Conservation (phyloP, 345 rosid genomes). For the Gossypium mustelinum region DNA sequence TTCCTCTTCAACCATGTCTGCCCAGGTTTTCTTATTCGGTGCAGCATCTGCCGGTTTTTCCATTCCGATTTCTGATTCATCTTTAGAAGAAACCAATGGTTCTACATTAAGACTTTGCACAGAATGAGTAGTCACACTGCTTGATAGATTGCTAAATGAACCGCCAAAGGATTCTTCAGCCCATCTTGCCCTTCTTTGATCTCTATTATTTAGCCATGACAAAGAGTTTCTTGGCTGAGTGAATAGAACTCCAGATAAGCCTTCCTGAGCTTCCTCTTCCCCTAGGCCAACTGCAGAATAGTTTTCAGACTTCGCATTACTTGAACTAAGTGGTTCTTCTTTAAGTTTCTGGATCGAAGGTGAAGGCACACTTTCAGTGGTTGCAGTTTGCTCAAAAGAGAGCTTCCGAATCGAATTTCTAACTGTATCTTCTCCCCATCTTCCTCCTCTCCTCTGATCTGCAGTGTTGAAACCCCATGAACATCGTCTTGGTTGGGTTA, state of each 20-base stretch:
- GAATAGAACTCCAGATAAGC: slow-evolving; percentile 21
- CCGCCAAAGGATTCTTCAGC: slow-evolving; percentile 23
- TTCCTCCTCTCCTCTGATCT: slow-evolving; percentile 18
- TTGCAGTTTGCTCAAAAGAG: slow-evolving; percentile 19
- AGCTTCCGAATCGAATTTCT: slow-evolving; percentile 33
- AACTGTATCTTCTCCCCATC: slow-evolving; percentile 26
- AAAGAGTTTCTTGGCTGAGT: slow-evolving; percentile 39
- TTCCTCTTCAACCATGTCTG: slow-evolving; percentile 75
- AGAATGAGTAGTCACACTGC: background rate
- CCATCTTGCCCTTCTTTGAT: slow-evolving; percentile 21
- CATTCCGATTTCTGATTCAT: slow-evolving; percentile 24
- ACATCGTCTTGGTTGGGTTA: slow-evolving; percentile 37
- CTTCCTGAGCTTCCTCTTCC: slow-evolving; percentile 11
- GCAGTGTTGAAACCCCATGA: background rate
- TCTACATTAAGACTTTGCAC: slow-evolving; percentile 19
- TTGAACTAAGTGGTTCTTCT: background rate
- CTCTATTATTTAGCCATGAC: background rate
- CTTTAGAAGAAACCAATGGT: slow-evolving; percentile 11
- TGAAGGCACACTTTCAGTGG: background rate
- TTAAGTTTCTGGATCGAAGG: slow-evolving; percentile 19
- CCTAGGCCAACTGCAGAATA: background rate
- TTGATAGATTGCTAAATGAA: slow-evolving; percentile 28
- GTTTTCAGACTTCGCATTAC: background rate
- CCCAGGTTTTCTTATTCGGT: slow-evolving; percentile 61
- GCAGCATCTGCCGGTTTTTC: slow-evolving; percentile 3